Conservation (phyloP, 2,329 filamentous ascomycete species). For the Scedosporium minutisporum region DNA sequence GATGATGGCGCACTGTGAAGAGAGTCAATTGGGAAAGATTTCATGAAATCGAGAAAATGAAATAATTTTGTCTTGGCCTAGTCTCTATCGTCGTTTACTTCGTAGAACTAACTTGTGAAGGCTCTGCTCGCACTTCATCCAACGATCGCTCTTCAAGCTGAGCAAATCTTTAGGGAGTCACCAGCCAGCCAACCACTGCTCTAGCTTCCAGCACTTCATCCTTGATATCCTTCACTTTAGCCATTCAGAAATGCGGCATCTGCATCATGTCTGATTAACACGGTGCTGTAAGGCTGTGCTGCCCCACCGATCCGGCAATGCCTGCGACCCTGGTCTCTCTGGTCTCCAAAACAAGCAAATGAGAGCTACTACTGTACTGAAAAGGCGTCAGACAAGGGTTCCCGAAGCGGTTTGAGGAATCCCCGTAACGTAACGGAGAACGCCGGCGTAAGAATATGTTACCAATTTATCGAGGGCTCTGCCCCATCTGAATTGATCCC, state of each 20-base stretch:
- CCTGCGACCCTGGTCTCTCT: neutral
- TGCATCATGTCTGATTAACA: neutral
- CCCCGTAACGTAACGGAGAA: too few species aligned
- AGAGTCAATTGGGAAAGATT: neutral
- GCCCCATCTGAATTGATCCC: too few species aligned
- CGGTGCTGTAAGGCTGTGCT: slow-evolving; percentile 7
- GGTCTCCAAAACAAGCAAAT: neutral
- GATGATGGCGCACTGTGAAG: neutral
- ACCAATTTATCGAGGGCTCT: too few species aligned
- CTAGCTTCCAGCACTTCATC: neutral
- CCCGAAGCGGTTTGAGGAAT: too few species aligned
- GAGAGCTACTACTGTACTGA: neutral
- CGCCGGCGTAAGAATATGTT: too few species aligned
- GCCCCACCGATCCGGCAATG: neutral
- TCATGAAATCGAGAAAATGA: too few species aligned
- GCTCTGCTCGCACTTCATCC: too few species aligned
- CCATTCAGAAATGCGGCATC: neutral
- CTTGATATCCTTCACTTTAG: neutral
- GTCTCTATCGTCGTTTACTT: neutral
- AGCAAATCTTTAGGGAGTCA: neutral
- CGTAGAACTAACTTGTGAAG: neutral
- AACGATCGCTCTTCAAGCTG: neutral
- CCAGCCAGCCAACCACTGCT: too few species aligned
- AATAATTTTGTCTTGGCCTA: neutral
- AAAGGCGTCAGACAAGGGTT: neutral